Evolutionary conservation across 1,284 basidiomycete genomes (phyloP).

Genomic region (Fomes fomentarius): DNA sequence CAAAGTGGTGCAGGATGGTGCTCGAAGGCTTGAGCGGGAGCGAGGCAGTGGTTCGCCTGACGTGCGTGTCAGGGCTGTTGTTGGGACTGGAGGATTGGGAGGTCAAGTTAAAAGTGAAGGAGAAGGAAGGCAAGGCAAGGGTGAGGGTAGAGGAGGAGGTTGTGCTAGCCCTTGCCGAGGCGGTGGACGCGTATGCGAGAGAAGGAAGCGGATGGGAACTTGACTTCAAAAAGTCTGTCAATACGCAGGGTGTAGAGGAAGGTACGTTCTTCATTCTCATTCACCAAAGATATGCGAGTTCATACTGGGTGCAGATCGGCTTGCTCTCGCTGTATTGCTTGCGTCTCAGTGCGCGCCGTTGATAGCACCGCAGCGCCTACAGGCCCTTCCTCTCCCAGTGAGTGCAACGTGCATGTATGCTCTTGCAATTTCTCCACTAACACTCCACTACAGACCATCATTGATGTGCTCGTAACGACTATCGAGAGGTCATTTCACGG

Average conservation of each 20-base stretch:
- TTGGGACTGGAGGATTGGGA: conserved; percentile 62
- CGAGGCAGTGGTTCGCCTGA: conserved; percentile 58
- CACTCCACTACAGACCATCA: conserved; percentile 30
- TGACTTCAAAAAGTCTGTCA: conserved; percentile 54
- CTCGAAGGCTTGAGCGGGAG: conserved; percentile 68
- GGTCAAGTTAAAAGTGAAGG: conserved; percentile 29
- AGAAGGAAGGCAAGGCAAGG: conserved; percentile 27
- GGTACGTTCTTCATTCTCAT: conserved; percentile 17
- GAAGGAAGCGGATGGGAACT: conserved; percentile 58
- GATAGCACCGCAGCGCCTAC: conserved; percentile 53
- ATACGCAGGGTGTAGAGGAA: conserved; percentile 40
- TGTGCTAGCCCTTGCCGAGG: conserved; percentile 70
- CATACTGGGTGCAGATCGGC: conserved; percentile 38
- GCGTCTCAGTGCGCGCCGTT: conserved; percentile 60
- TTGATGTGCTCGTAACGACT: conserved; percentile 48
- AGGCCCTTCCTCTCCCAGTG: conserved; percentile 57
- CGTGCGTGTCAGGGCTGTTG: conserved; percentile 64
- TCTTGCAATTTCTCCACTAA: not conserved
- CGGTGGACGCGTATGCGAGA: conserved; percentile 60
- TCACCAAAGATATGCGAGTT: conserved; percentile 3
- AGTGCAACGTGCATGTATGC: conserved; percentile 11
- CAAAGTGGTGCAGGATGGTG: conserved; percentile 58
- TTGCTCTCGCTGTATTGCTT: conserved; percentile 47
- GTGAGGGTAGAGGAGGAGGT: conserved; percentile 61
- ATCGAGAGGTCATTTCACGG: conserved; percentile 33